phyloP scores from a whole-genome alignment of 805 yeast species.

The Barnettozyma populi region DNA sequence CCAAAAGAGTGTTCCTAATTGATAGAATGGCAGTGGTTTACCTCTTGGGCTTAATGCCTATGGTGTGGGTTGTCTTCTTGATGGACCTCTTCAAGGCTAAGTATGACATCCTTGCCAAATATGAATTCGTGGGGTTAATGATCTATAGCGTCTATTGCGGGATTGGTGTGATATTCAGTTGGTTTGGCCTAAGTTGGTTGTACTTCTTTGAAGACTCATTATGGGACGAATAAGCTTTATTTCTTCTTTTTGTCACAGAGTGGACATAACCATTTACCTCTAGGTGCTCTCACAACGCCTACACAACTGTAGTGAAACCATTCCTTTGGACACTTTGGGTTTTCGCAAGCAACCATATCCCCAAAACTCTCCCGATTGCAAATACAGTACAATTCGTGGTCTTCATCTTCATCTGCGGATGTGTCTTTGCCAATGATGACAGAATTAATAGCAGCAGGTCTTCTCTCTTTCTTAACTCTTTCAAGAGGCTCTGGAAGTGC shows the following conservation, averaged over 20 bases:
- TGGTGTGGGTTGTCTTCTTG: constrained; percentile 44
- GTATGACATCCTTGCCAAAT: constrained; percentile 47
- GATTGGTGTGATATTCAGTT: constrained; percentile 76
- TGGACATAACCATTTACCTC: constrained; percentile 70
- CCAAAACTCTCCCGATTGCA: constrained; percentile 52
- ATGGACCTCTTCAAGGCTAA: constrained; percentile 53
- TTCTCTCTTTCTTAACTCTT: neutral
- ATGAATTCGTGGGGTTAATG: constrained; percentile 77
- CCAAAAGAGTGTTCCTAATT: constrained; percentile 52
- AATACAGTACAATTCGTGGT: constrained; percentile 35
- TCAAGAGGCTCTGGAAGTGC: neutral
- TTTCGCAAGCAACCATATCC: constrained; percentile 89
- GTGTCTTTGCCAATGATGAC: constrained; percentile 1
- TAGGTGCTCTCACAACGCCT: constrained; percentile 57
- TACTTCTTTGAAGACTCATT: constrained; percentile 77
- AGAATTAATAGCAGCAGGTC: neutral
- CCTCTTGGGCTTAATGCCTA: constrained; percentile 58
- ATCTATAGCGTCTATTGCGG: constrained; percentile 81
- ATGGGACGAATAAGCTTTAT: constrained; percentile 36
- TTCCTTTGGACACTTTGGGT: constrained; percentile 60
- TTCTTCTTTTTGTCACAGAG: constrained; percentile 23
- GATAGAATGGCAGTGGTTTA: constrained; percentile 69
- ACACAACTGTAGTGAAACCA: constrained; percentile 84
- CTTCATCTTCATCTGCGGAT: constrained; percentile 12
- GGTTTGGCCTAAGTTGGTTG: constrained; percentile 87